Percentiles rank a stretch among this genome's conserved stretches.
phyloP scores from a whole-genome alignment of 805 yeast species.

The Lipomyces mesembrius region DNA sequence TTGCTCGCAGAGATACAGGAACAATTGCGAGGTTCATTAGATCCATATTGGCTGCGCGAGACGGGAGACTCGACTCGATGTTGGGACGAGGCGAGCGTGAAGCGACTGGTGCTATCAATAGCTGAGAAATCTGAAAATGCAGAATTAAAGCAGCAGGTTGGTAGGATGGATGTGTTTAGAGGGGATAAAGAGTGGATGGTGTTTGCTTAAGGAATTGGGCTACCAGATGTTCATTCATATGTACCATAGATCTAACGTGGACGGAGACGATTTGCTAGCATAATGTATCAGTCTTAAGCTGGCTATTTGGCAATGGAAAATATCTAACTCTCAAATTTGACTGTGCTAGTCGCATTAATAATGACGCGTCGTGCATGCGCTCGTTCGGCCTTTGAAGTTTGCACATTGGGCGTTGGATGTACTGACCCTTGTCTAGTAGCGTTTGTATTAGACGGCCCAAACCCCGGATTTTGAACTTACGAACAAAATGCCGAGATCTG shows the following conservation, averaged over 20 bases:
- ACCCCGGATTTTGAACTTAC: no score
- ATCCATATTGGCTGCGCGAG: neutral
- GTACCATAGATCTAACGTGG: neutral
- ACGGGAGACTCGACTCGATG: neutral
- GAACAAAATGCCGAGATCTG: no score
- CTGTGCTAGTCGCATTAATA: no score
- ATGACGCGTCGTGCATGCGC: no score
- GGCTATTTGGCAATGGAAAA: no score
- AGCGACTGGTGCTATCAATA: constrained; percentile 2
- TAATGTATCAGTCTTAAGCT: neutral
- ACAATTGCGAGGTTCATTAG: constrained; percentile 3
- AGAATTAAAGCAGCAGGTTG: neutral
- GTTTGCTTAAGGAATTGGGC: constrained; percentile 11
- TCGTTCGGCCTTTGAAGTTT: no score
- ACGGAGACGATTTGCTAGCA: neutral
- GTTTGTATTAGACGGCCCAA: no score
- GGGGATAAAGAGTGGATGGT: constrained; percentile 19
- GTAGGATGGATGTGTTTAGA: constrained; percentile 11
- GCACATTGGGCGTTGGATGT: no score
- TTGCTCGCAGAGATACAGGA: neutral
- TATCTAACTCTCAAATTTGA: no score
- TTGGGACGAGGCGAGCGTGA: neutral
- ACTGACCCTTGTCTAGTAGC: no score
- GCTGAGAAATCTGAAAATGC: neutral
- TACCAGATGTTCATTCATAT: neutral